Base-by-base conservation (phyloP, 106 monocot species). In the Platanthera guangdongensis region DNA sequence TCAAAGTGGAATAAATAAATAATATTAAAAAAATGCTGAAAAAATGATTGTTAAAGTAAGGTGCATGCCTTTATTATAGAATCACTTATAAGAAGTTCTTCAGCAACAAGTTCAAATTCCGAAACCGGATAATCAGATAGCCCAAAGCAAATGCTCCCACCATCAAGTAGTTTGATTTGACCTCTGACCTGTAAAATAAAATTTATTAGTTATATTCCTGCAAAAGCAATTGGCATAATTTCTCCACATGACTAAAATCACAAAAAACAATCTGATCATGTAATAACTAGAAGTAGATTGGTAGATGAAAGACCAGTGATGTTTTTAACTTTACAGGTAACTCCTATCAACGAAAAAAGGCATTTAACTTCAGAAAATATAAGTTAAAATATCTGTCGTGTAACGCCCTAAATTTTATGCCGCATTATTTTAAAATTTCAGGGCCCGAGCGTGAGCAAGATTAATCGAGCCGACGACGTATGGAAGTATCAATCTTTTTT, bases 81-180 rank as follows among this genome's bases (percentile, higher is more conserved):
- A 78, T 92, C 90, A 75, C 95, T 95, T 78, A 95, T 85, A 8
- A 95, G 73, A 78, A 95, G 92, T 74, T 95, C 95, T 81, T 95
- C 95, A 18, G 95, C 95, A 81, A 95, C 95, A 51, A 95, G 79
- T 79, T 95, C 95, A 85, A 95, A 95, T 82, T 92, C 95, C 57
- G 95, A 95, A 75, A 95, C 87, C 22, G 90, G 92, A 80, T 84
- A 88, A 18, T 90, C 95, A 28, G 86, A 90, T 60, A 95, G 50
- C 11, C 95, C 95, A 87, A 95, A 95, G 83, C 86, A 85, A 62
- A 95, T 95, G 81, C 88, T 88, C 28, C 92, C 88, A 18, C 90
- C 88, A 77, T 87, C 78, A 63, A 95, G 83, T 77, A 95, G 52
- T 81, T 77, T 88, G 49, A 95, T 92, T 82, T 95, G 95, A 32